Base-by-base conservation (phyloP, 2,329 filamentous ascomycete genomes). In the Colletotrichum tamarilloi region DNA sequence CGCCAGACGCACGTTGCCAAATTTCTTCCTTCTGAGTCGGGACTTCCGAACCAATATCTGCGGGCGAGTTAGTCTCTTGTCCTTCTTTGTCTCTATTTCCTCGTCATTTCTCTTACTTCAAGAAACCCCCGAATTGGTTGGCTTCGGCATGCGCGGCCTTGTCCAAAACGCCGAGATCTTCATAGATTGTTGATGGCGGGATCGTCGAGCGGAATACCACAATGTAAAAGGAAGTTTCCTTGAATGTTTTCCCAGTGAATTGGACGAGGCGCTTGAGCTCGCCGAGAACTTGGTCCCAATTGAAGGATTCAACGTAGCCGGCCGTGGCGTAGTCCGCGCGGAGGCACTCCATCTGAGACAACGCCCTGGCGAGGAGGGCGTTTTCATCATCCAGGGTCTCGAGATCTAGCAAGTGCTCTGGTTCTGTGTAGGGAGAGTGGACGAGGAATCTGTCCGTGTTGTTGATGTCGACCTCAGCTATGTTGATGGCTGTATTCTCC, bases 41-140 rank as follows among this genome's bases (percentile, higher is more conserved):
- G 92, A 42, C 85, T 87, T 2, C 95, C 94, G 81, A 97, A 98
- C 95, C 95, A 98, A 83, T 98, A 98, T 82, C 90, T 92, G 75
- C 22, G 59, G 57, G 22, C 32, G 58, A 79, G 76, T 77, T 62
- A 75, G 62, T 55, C 16, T 49, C n/a, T 30, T 46, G 16, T 55
- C 35, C 35, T 55, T 30, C 38, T 30, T 70, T 30, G 24, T 49
- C 24, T 22, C 69, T 35, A 49, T 71, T 67, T 35, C 66, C 64
- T 35, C 67, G 62, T 35, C 32, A 35, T 79, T 83, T 52, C 26
- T 56, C 71, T 24, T 62, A 73, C 89, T 97, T 97, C 79, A 98
- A 84, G 79, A 98, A 89, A 0, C 95, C 95, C 6, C 95, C 95
- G 78, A 91, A 94, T 52, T 88, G 88, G 22, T 92, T 92, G 14